Percentiles rank a stretch among this genome's conserved stretches.
Conservation (phyloP, 192 early-diverging fungal species). For the Diversispora eburnea region DNA sequence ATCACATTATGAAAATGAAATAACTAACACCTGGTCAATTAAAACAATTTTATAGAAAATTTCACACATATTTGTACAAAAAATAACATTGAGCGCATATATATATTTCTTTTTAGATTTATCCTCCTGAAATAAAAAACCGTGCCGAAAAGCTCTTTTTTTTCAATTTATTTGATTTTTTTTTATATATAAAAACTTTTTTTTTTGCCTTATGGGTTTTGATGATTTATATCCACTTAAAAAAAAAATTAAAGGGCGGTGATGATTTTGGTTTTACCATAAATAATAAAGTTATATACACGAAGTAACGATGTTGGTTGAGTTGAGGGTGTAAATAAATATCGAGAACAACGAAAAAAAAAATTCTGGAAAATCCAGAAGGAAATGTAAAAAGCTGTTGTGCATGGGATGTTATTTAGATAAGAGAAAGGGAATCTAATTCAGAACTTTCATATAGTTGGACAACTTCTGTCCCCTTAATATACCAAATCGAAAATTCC, state of each 20-base stretch:
- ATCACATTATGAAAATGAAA: no score
- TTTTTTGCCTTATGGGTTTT: constrained; percentile 12
- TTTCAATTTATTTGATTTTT: background rate
- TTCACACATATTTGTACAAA: no score
- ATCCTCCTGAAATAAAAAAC: constrained; percentile 23
- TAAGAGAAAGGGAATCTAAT: background rate
- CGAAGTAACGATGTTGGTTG: background rate
- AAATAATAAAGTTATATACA: constrained; percentile 6
- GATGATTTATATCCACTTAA: background rate
- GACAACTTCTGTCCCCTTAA: background rate
- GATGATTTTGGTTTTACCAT: background rate
- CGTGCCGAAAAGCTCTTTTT: background rate
- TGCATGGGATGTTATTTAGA: background rate
- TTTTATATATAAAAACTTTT: background rate
- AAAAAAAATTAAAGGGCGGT: background rate
- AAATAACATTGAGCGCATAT: no score
- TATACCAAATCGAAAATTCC: background rate
- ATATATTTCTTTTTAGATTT: background rate
- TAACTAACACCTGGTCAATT: no score
- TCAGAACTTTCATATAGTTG: background rate
- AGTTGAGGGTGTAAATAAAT: background rate
- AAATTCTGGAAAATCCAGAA: no score
- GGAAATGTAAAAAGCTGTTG: background rate
- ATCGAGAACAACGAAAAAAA: background rate
- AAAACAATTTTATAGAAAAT: no score